Evolutionary conservation across 2,329 filamentous ascomycete species (phyloP).

Genomic region (Arthrobotrys conoides): DNA sequence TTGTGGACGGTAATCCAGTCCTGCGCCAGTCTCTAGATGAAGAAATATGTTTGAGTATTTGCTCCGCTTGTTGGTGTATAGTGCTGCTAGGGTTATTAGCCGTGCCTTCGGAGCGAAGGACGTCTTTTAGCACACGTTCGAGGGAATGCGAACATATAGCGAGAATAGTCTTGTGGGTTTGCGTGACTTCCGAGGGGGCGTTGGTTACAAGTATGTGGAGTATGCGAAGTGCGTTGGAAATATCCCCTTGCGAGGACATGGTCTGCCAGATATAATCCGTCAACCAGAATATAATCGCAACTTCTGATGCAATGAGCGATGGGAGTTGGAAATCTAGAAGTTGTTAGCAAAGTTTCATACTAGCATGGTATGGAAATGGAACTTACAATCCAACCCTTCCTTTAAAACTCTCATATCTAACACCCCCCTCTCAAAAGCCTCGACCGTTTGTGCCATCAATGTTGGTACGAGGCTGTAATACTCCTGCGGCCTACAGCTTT

Average conservation of each 20-base stretch:
- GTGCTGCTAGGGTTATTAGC: slow-evolving; percentile 71
- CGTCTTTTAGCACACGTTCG: slow-evolving; percentile 62
- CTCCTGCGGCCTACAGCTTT: slow-evolving; percentile 83
- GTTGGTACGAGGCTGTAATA: slow-evolving; percentile 85
- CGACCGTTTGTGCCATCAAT: slow-evolving; percentile 80
- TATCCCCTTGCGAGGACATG: slow-evolving; percentile 70
- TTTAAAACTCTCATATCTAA: slow-evolving; percentile 80
- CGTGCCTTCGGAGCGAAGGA: slow-evolving; percentile 54
- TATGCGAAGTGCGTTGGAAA: slow-evolving; percentile 79
- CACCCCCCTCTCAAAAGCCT: slow-evolving; percentile 77
- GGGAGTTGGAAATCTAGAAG: slow-evolving; percentile 79
- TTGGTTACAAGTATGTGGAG: slow-evolving; percentile 77
- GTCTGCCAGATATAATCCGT: slow-evolving; percentile 78
- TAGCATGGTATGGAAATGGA: slow-evolving; percentile 2
- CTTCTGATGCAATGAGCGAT: slow-evolving; percentile 82
- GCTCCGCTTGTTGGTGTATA: slow-evolving; percentile 78
- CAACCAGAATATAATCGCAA: slow-evolving; percentile 80
- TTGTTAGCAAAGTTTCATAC: slow-evolving; percentile 21
- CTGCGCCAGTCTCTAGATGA: slow-evolving; percentile 73
- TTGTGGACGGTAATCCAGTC: slow-evolving; percentile 75
- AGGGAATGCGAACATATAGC: slow-evolving; percentile 63
- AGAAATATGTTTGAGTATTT: slow-evolving; percentile 77
- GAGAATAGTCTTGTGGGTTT: slow-evolving; percentile 63
- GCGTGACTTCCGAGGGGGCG: slow-evolving; percentile 79
- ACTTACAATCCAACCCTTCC: slow-evolving; percentile 79